Evolutionary conservation across 202 grass and related monocot species (phyloP), one percentile per base, ranked within the genome.

Genomic region (Setaria italica): DNA sequence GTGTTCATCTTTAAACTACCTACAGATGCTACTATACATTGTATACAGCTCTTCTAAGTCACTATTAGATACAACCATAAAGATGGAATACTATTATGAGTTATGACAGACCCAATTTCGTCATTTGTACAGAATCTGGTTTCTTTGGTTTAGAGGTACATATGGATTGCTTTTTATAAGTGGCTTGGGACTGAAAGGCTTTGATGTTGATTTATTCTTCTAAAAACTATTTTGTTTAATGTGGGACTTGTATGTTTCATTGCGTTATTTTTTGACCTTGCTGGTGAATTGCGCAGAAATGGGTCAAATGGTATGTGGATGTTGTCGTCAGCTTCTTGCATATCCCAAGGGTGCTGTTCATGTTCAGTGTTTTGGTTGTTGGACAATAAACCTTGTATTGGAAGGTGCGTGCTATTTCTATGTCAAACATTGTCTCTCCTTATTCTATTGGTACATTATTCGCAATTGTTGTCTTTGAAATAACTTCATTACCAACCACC

Each of bases 271-370:
- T 88, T 55, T 32, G 68, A 62, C n/a, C 62, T 41, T 42, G 20
- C 69, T 86, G 33, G 71, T 80, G 29, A 72, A 46, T 88, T 77
- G 85, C 75, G 41, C 93, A 95, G 90, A 92, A 92, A 85, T 95
- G 42, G 85, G 86, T 76, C 93, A 95, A 85, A 85, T 95, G 88
- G 90, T 92, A 15, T 95, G 93, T 4, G 93, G 93, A 76, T 62
- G 62, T 76, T 95, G 93, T 64, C 88, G 60, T 33, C 58, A 84
- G 35, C 88, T 95, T 81, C 67, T 95, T 86, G 88, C 86, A 80
- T 95, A 95, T 90, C 83, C 88, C 78, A 80, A 55, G 50, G 82
- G 82, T 35, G 83, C 88, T 75, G 68, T 33, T 82, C 84, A 89
- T 90, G 90, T 95, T 82, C 90, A 89, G 48, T 95, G 93, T 74